These are phyloP conservation scores for Tulasnella sp. DNA, from an alignment of 768 basidiomycete species.

Conservation along the genomic window DNA sequence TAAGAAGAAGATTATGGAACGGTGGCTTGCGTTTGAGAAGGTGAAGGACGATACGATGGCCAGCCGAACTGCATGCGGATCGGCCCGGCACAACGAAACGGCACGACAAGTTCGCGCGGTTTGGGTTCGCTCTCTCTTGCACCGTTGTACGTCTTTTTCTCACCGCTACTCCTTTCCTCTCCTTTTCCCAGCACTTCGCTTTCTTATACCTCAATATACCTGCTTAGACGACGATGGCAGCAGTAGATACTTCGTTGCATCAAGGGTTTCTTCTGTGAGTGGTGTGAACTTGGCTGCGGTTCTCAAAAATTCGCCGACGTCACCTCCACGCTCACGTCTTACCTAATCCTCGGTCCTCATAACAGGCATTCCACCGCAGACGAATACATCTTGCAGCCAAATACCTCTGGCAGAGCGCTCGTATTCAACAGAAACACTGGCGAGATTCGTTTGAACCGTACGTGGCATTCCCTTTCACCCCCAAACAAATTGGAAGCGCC, in stretches of 20 bases:
- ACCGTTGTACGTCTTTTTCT: neutral
- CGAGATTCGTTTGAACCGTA: slow-evolving; percentile 28
- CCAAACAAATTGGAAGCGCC: neutral
- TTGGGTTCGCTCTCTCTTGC: neutral
- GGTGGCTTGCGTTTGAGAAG: neutral
- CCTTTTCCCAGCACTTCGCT: neutral
- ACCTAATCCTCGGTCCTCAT: neutral
- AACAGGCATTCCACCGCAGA: slow-evolving; percentile 18
- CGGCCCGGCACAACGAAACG: neutral
- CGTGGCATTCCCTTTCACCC: slow-evolving; percentile 16
- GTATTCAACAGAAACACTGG: slow-evolving; percentile 26
- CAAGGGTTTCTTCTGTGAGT: neutral
- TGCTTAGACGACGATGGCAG: neutral
- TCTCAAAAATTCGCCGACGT: neutral
- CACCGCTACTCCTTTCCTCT: neutral
- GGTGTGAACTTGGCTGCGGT: neutral
- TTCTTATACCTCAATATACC: neutral
- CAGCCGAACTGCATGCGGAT: neutral
- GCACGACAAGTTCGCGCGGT: neutral
- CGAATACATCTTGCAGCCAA: slow-evolving; percentile 21
- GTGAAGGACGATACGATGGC: neutral
- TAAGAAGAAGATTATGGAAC: neutral
- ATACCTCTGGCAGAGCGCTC: slow-evolving; percentile 24
- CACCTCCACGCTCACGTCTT: neutral
- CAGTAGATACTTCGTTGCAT: neutral